phyloP scores from a whole-genome alignment of 768 basidiomycete genomes.

The Calocera viscosa region DNA sequence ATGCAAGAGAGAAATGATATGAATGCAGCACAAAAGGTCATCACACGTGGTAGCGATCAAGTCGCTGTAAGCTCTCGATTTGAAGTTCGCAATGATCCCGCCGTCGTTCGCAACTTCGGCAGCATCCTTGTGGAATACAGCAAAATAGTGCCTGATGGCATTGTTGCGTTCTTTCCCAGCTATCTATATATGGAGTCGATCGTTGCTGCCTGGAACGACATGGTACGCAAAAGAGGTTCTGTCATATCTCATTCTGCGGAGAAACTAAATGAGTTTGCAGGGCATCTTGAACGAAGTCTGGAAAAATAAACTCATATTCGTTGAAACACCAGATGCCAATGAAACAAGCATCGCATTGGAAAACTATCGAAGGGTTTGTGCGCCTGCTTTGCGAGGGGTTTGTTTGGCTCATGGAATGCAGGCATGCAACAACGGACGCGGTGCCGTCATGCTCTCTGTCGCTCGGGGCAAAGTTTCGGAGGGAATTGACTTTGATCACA shows the following conservation, averaged over 20 bases:
- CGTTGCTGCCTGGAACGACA: conserved; percentile 99
- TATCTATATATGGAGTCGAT: conserved; percentile 99
- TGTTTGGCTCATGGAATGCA: conserved; percentile 24
- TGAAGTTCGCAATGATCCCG: conserved; percentile 97
- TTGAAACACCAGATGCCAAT: conserved; percentile 97
- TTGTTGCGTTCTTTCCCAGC: conserved; percentile 97
- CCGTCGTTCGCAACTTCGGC: conserved; percentile 96
- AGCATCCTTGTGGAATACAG: conserved; percentile 96
- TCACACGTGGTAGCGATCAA: conserved; percentile 95
- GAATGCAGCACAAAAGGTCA: conserved; percentile 47
- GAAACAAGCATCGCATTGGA: conserved; percentile 97
- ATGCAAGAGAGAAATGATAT: not conserved
- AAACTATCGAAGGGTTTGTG: conserved; percentile 78
- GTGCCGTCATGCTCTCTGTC: conserved; percentile 90
- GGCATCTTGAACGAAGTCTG: conserved; percentile 98
- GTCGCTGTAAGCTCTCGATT: conserved; percentile 97
- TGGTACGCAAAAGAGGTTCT: conserved; percentile 46
- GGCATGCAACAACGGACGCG: conserved; percentile 98
- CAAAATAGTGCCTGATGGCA: conserved; percentile 94
- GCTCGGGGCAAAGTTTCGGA: conserved; percentile 98
- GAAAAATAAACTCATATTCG: conserved; percentile 98
- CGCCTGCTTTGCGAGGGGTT: not conserved
- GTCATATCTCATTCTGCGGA: not conserved
- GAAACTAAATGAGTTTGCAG: conserved; percentile 31
- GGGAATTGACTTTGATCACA: conserved; percentile 99